Conservation (phyloP, 805 yeast genomes). For the Kazachstania bromeliacearum region DNA sequence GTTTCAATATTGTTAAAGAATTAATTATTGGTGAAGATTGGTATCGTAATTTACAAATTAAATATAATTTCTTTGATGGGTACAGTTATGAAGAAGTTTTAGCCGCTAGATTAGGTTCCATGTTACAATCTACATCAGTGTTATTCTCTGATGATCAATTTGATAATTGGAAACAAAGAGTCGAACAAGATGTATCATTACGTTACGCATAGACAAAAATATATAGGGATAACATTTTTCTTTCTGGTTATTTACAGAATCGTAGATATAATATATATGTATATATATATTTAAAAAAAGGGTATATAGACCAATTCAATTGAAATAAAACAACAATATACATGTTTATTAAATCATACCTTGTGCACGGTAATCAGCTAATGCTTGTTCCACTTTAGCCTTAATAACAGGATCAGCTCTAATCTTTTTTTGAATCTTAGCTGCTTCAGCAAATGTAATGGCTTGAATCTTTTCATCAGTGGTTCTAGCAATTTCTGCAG, state of each 20-base stretch:
- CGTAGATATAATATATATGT: background rate
- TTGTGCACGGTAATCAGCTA: slow-evolving; percentile 33
- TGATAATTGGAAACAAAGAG: slow-evolving; percentile 27
- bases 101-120: slow-evolving; percentile 26
- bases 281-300: too few relatives aligned
- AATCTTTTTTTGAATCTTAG: slow-evolving; percentile 78
- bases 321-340: background rate
- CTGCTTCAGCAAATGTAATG: slow-evolving; percentile 83
- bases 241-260: too few relatives aligned
- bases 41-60: slow-evolving; percentile 46
- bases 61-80: slow-evolving; percentile 31
- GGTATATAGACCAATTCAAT: background rate
- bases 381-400: slow-evolving; percentile 51
- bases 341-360: slow-evolving; percentile 16
- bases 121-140: slow-evolving; percentile 29
- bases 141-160: slow-evolving; percentile 27
- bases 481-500: slow-evolving; percentile 73
- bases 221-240: too few relatives aligned
- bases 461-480: slow-evolving; percentile 84
- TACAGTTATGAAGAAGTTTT: slow-evolving; percentile 19
- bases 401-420: slow-evolving; percentile 58
- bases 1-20: slow-evolving; percentile 45
- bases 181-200: slow-evolving; percentile 23
- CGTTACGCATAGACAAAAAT: too few relatives aligned
- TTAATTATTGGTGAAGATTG: slow-evolving; percentile 51